phyloP scores from a whole-genome alignment of 805 yeast species.

The Clavispora vitiphila region DNA sequence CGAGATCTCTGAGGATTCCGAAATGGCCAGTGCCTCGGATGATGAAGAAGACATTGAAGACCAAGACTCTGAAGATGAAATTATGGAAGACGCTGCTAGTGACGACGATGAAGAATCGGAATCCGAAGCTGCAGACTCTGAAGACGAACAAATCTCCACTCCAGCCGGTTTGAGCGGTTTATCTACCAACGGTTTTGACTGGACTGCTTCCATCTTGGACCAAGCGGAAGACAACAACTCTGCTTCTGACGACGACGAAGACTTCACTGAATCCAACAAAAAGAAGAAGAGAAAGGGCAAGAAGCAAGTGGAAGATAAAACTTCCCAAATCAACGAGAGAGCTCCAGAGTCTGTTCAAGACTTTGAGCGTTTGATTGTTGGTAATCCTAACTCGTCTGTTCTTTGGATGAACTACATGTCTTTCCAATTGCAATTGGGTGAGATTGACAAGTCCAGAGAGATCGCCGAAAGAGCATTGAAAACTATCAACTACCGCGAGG shows the following conservation, averaged over 20 bases:
- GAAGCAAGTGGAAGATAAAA: conserved; percentile 65
- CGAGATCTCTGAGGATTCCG: conserved; percentile 25
- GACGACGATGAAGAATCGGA: conserved; percentile 3
- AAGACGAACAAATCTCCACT: conserved; percentile 23
- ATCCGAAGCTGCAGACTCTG: conserved; percentile 4
- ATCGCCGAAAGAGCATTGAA: conserved; percentile 89
- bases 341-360: conserved; percentile 91
- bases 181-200: conserved; percentile 85
- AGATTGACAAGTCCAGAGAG: conserved; percentile 90
- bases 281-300: conserved; percentile 44
- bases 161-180: conserved; percentile 45
- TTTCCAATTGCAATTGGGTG: conserved; percentile 91
- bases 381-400: conserved; percentile 90
- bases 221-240: conserved; percentile 61
- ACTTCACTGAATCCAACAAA: conserved; percentile 46
- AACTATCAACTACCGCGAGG: conserved; percentile 86
- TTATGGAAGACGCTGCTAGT: conserved; percentile 8
- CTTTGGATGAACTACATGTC: conserved; percentile 99
- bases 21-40: conserved; percentile 10
- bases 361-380: conserved; percentile 85
- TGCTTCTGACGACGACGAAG: conserved; percentile 54
- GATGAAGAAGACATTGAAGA: conserved; percentile 21
- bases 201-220: conserved; percentile 89
- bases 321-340: conserved; percentile 75
- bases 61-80: conserved; percentile 18